Base-by-base conservation (phyloP, 106 monocot species). In the Agapanthus africanus region DNA sequence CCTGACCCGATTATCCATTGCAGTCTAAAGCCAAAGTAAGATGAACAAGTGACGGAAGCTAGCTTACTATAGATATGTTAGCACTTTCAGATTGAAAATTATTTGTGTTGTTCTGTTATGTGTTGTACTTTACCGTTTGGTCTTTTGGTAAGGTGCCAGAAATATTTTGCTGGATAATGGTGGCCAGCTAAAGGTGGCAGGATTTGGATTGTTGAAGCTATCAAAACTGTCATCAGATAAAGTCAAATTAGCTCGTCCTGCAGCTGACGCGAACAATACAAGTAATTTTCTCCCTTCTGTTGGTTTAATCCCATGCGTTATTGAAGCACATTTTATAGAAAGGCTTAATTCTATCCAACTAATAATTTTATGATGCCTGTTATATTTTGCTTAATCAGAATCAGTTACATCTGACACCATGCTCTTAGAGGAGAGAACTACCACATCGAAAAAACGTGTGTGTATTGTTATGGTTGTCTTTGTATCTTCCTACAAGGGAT, bases 81-180 rank as follows among this genome's bases (percentile, higher is more conserved):
- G 25, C 40, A 49, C 37, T 41, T 37, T 59, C 19, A 32, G 21
- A 54, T 15, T 69, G 8, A 33, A 38, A 41, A 70, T 79, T 50
- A 50, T 60, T 28, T 61, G 32, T 49, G 5, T 36, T 9, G 64
- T 40, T 79, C 71, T 32, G 63, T 47, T 71, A 61, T 81, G 40
- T 76, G 30, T 59, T 75, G 70, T 77, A 67, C 63, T 73, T 73
- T 78, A 79, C 69, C 76, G 76, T 78, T 79, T 86, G 81, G 83
- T 78, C 32, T 82, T 91, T 82, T 82, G 60, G 71, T 84, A 92
- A 92, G 91, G 86, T 92, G 81, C 39, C 97, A 97, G 97, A 86
- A 87, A 91, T 80, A 87, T 97, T 78, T 84, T 97, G 71, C 82
- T 89, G 74, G 91, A 87, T 79, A 71, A 72, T 89, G 91, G 80